Evolutionary conservation across 768 basidiomycete genomes (phyloP).

Genomic region (Collybia sordida): DNA sequence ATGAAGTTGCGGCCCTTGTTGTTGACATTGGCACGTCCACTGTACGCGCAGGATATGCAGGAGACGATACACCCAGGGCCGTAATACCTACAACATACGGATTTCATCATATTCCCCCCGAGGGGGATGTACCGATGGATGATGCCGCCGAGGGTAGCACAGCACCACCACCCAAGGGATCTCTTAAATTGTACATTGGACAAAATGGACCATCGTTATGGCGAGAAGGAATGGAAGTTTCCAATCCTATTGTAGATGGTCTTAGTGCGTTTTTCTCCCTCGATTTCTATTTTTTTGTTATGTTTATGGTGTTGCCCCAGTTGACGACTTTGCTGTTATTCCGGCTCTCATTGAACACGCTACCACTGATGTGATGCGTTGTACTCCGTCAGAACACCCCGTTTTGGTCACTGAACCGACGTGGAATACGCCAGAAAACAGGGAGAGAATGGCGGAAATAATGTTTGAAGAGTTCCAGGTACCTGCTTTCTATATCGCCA

Average conservation of each 20-base stretch:
- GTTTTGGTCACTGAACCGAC: constrained; percentile 92
- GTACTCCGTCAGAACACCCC: constrained; percentile 83
- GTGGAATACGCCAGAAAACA: constrained; percentile 92
- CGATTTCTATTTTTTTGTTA: not conserved
- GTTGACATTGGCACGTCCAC: constrained; percentile 92
- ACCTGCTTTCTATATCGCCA: constrained; percentile 96
- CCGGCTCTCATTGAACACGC: constrained; percentile 74
- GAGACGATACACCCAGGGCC: constrained; percentile 93
- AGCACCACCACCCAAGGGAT: constrained; percentile 34
- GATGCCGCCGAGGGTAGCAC: constrained; percentile 40
- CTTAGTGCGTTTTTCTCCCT: constrained; percentile 55
- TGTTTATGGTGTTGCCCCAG: constrained; percentile 30
- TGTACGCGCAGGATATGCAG: constrained; percentile 93
- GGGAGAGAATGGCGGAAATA: constrained; percentile 94
- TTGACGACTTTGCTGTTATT: constrained; percentile 76
- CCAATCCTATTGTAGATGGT: constrained; percentile 80
- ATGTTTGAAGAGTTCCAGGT: constrained; percentile 96
- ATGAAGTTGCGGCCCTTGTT: constrained; percentile 96
- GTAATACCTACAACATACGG: constrained; percentile 91
- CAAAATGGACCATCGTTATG: constrained; percentile 89
- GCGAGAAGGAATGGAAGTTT: constrained; percentile 87
- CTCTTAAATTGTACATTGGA: constrained; percentile 73
- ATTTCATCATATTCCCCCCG: constrained; percentile 47
- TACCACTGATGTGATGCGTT: constrained; percentile 72
- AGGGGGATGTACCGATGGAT: constrained; percentile 56